Evolutionary conservation across 805 yeast species (phyloP).

Genomic region (Lachancea nothofagi): DNA sequence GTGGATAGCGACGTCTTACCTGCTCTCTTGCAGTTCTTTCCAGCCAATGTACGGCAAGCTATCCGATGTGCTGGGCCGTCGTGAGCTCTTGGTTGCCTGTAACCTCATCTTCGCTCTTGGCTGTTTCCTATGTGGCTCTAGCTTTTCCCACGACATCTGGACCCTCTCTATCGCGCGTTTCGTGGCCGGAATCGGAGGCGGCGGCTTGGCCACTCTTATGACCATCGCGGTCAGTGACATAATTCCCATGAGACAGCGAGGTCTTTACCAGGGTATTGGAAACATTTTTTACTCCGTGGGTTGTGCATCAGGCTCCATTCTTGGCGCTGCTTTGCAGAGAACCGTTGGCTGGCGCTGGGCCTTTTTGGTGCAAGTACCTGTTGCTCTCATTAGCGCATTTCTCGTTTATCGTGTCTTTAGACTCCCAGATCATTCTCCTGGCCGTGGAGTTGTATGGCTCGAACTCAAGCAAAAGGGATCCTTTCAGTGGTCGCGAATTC

Average conservation of each 20-base stretch:
- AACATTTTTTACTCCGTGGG: conserved; percentile 71
- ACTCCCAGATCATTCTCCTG: conserved; percentile 47
- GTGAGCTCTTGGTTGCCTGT: conserved; percentile 35
- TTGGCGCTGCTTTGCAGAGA: conserved; percentile 52
- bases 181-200: conserved; percentile 40
- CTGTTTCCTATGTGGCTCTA: conserved; percentile 33
- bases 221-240: conserved; percentile 39
- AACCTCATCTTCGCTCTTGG: conserved; percentile 33
- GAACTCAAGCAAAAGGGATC: conserved; percentile 8
- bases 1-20: conserved; percentile 40
- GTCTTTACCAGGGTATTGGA: conserved; percentile 73
- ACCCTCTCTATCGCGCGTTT: conserved; percentile 34
- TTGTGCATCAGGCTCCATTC: conserved; percentile 61
- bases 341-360: conserved; percentile 61
- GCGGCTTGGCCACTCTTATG: conserved; percentile 36
- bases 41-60: conserved; percentile 40
- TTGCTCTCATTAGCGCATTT: conserved; percentile 39
- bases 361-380: conserved; percentile 45
- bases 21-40: conserved; percentile 38
- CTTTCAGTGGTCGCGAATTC: conserved; percentile 37
- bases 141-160: conserved; percentile 28
- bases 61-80: conserved; percentile 37
- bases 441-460: conserved; percentile 36
- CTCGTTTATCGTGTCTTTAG: conserved; percentile 36
- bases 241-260: conserved; percentile 52